A percentile compares a stretch with the other conserved stretches of the same genome.
phyloP scores from a whole-genome alignment of 257 asterid genomes.

The Lycium ferocissimum region DNA sequence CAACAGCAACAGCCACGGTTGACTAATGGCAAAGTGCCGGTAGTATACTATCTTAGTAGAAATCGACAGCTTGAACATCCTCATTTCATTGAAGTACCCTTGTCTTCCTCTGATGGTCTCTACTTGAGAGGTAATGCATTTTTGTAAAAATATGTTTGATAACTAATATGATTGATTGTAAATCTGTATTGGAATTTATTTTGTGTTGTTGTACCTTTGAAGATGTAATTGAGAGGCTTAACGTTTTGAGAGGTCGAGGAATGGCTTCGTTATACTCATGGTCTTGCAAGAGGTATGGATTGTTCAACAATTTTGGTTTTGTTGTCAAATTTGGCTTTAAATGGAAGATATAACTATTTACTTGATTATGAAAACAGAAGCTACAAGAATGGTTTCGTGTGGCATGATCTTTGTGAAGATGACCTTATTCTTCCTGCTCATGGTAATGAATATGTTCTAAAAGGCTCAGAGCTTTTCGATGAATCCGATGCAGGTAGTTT shows the following conservation, averaged over 20 bases:
- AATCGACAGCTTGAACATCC: conserved; percentile 96
- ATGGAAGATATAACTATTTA: not conserved
- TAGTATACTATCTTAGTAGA: conserved; percentile 81
- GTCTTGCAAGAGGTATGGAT: conserved; percentile 96
- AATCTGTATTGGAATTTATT: not conserved
- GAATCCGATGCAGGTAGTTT: conserved; percentile 56
- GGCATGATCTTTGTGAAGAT: conserved; percentile 93
- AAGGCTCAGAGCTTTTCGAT: conserved; percentile 93
- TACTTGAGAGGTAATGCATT: conserved; percentile 70
- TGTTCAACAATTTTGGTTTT: not conserved
- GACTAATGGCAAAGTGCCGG: conserved; percentile 56
- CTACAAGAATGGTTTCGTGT: conserved; percentile 89
- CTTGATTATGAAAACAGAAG: conserved; percentile 57
- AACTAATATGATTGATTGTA: not conserved
- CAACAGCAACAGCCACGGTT: conserved; percentile 47
- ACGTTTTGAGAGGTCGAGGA: conserved; percentile 86
- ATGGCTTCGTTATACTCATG: conserved; percentile 93
- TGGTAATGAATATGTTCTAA: conserved; percentile 87
- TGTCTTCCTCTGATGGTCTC: conserved; percentile 86
- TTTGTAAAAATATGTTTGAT: not conserved
- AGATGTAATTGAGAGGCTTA: conserved; percentile 93
- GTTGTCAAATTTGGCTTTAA: conserved; percentile 16
- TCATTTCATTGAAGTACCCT: conserved; percentile 93
- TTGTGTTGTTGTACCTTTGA: conserved; percentile 32
- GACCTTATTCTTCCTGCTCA: conserved; percentile 92